A percentile compares a stretch with the other conserved stretches of the same genome.
Evolutionary conservation across 148 eudicot genomes (phyloP).

Genomic region (Diospyros kaki): DNA sequence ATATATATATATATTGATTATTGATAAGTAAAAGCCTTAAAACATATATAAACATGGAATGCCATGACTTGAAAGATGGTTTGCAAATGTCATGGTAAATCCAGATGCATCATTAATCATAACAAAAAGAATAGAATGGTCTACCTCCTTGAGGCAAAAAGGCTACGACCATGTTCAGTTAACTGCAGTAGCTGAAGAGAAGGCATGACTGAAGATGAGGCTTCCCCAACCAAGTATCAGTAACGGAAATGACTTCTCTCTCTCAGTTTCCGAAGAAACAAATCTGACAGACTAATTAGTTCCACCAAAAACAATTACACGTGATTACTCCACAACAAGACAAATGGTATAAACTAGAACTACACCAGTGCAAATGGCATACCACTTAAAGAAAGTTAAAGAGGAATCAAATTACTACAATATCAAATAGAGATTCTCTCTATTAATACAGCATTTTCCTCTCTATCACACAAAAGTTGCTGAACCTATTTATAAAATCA

Average conservation of each 20-base stretch:
- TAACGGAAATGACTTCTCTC: slow-evolving; percentile 11
- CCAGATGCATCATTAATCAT: background rate
- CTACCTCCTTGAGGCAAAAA: slow-evolving; percentile 81
- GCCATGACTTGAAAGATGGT: background rate
- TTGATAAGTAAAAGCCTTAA: no score
- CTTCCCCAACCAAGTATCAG: slow-evolving; percentile 25
- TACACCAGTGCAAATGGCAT: background rate
- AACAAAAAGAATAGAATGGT: background rate
- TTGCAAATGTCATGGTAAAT: background rate
- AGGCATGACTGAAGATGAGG: slow-evolving; percentile 51
- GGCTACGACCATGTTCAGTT: slow-evolving; percentile 82
- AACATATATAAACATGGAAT: background rate
- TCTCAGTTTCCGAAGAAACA: slow-evolving; percentile 13
- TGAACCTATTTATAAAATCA: no score
- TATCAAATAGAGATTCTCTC: background rate
- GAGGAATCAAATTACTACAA: background rate
- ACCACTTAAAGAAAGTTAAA: background rate
- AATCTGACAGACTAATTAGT: background rate
- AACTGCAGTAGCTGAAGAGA: slow-evolving; percentile 93
- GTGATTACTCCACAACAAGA: background rate
- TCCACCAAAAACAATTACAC: background rate
- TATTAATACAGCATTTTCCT: background rate
- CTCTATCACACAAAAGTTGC: background rate
- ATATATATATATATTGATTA: no score
- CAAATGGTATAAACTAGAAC: background rate